phyloP scores from a whole-genome alignment of 108 stramenopile species.

The Cyclostephanos tholiformis region DNA sequence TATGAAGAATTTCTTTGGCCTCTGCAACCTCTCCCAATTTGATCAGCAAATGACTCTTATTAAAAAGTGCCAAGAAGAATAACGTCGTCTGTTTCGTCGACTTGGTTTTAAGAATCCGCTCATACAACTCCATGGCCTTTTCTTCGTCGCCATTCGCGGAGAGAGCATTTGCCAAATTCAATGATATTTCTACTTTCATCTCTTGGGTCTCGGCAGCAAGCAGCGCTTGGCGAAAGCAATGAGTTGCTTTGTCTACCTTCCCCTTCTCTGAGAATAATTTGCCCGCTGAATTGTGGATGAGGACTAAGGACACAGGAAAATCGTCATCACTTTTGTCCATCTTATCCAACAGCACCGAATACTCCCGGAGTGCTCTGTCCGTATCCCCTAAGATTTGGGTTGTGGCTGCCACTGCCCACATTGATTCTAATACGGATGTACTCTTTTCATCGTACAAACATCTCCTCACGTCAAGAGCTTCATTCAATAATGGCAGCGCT shows the following conservation, averaged over 20 bases:
- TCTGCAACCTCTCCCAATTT: conserved; percentile 34
- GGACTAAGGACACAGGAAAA: conserved; percentile 24
- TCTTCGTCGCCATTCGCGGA: conserved; percentile 22
- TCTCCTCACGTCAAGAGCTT: conserved; percentile 38
- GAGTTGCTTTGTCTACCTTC: conserved; percentile 26
- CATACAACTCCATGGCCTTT: conserved; percentile 27
- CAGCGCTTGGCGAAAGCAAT: conserved; percentile 33
- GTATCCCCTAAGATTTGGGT: conserved; percentile 32
- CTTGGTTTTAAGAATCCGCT: conserved; percentile 19
- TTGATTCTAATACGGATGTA: conserved; percentile 40
- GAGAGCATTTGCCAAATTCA: conserved; percentile 44
- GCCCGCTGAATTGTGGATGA: conserved; percentile 39
- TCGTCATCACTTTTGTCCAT: conserved; percentile 20
- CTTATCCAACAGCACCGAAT: conserved; percentile 35
- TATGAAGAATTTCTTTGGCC: conserved; percentile 25
- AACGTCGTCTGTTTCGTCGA: conserved; percentile 13
- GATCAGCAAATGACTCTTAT: conserved; percentile 30
- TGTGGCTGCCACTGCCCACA: conserved; percentile 49
- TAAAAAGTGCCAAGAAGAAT: conserved; percentile 40
- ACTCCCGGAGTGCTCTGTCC: conserved; percentile 32
- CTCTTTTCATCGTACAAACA: conserved; percentile 36
- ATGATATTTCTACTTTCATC: conserved; percentile 10
- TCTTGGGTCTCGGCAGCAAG: conserved; percentile 17
- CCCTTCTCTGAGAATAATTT: conserved; percentile 39
- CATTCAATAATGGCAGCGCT: conserved; percentile 35